Percentiles rank a stretch among this genome's conserved stretches.
Evolutionary conservation across 305 asterid genomes (phyloP).

Genomic region (Nicotiana rustica): DNA sequence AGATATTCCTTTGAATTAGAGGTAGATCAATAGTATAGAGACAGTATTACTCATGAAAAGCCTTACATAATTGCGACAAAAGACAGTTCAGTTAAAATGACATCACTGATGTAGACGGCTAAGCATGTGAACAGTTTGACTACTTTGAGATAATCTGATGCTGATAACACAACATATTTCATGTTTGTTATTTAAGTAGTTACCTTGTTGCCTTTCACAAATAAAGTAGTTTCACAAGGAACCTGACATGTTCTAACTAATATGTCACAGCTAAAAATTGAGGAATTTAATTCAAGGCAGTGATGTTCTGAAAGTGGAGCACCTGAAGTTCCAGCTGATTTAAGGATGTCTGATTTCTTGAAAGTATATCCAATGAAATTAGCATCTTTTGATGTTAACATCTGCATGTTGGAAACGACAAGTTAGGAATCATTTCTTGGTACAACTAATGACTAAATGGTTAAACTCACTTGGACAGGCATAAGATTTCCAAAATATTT

Average conservation of each 20-base stretch:
- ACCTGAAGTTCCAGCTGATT: conserved; percentile 90
- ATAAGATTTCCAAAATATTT: neutral
- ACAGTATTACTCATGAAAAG: conserved; percentile 6
- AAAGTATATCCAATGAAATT: conserved; percentile 95
- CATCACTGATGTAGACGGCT: neutral
- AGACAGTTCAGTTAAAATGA: too few relatives aligned
- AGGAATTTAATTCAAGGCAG: neutral
- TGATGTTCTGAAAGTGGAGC: neutral
- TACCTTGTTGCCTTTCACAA: neutral
- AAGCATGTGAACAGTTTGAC: neutral
- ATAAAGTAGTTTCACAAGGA: neutral
- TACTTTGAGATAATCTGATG: neutral
- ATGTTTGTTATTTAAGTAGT: neutral
- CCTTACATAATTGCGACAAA: neutral
- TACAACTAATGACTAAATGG: neutral
- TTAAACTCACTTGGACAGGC: neutral
- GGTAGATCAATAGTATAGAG: neutral
- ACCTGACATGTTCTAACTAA: neutral
- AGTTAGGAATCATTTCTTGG: neutral
- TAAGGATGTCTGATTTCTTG: conserved; percentile 88
- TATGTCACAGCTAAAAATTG: neutral
- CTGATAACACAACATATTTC: conserved; percentile 3
- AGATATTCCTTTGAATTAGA: neutral
- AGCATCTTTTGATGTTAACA: conserved; percentile 94
- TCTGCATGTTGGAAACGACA: conserved; percentile 53